These are phyloP conservation scores for Diaporthe vexans DNA, from an alignment of 2,329 filamentous ascomycete genomes.

Conservation along the genomic window DNA sequence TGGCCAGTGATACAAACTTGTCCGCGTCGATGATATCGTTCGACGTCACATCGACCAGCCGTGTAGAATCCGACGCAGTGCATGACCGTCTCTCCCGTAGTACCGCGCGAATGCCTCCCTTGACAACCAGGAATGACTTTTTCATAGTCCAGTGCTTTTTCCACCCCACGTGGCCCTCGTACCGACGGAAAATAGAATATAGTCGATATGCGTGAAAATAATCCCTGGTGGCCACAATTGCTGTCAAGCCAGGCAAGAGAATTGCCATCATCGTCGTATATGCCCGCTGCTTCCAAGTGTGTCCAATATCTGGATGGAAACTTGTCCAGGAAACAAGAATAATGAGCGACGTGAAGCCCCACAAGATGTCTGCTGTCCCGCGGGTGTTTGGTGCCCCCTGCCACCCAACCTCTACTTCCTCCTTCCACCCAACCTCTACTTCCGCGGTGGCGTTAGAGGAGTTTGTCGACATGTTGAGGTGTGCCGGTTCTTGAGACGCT, in stretches of 20 bases:
- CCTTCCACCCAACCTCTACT: too few species aligned
- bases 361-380: too few species aligned
- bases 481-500: too few species aligned
- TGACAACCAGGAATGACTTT: not conserved
- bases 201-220: too few species aligned
- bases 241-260: not conserved
- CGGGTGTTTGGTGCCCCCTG: too few species aligned
- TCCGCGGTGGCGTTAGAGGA: too few species aligned
- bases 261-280: not conserved
- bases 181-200: too few species aligned
- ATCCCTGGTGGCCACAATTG: not conserved
- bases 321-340: not conserved
- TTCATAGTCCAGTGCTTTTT: not conserved
- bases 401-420: too few species aligned
- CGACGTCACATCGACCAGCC: too few species aligned
- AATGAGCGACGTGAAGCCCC: not conserved
- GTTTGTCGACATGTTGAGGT: too few species aligned
- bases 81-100: not conserved
- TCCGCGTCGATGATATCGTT: not conserved
- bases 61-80: not conserved
- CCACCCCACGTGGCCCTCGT: not conserved
- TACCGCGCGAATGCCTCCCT: not conserved
- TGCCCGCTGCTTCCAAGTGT: not conserved
- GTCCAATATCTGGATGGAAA: not conserved
- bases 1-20: not conserved